These are phyloP conservation scores for Ganoderma boninense DNA, from an alignment of 1,284 basidiomycete species.

Conservation along the genomic window DNA sequence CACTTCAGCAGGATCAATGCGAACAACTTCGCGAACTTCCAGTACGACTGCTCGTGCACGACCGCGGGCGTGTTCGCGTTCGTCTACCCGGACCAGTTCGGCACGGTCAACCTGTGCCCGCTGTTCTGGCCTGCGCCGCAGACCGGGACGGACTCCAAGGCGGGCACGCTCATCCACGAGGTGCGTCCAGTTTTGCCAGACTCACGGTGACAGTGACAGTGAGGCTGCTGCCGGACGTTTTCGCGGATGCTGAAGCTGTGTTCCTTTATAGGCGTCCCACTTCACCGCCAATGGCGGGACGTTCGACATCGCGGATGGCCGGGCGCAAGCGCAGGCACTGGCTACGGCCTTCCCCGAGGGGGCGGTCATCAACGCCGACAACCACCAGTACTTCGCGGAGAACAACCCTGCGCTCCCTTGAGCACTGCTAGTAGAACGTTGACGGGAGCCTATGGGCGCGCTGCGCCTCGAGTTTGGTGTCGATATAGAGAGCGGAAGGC, in stretches of 20 bases:
- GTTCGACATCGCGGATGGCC: conserved; percentile 55
- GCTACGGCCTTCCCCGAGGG: conserved; percentile 48
- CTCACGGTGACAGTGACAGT: too few relatives aligned
- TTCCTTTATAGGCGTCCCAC: conserved; percentile 47
- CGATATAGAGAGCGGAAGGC: too few relatives aligned
- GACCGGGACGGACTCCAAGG: conserved; percentile 58
- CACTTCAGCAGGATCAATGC: neutral
- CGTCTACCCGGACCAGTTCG: conserved; percentile 52
- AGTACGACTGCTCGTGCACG: neutral
- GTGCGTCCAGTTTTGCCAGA: conserved; percentile 31
- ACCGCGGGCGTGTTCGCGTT: conserved; percentile 14
- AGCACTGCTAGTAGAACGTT: too few relatives aligned
- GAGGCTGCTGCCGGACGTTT: too few relatives aligned
- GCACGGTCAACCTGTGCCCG: conserved; percentile 53
- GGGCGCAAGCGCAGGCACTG: conserved; percentile 47
- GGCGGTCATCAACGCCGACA: conserved; percentile 57
- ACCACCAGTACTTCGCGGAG: conserved; percentile 63
- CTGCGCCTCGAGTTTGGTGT: too few relatives aligned
- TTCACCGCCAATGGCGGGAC: conserved; percentile 57
- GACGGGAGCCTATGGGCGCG: too few relatives aligned
- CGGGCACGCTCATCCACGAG: conserved; percentile 41
- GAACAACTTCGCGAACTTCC: neutral
- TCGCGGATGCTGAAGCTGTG: too few relatives aligned
- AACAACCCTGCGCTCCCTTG: conserved; percentile 54
- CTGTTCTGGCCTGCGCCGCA: too few relatives aligned